Evolutionary conservation across 192 early-diverging fungal species (phyloP), one percentile per base, ranked within the genome.

Genomic region (Obelidium mucronatum): DNA sequence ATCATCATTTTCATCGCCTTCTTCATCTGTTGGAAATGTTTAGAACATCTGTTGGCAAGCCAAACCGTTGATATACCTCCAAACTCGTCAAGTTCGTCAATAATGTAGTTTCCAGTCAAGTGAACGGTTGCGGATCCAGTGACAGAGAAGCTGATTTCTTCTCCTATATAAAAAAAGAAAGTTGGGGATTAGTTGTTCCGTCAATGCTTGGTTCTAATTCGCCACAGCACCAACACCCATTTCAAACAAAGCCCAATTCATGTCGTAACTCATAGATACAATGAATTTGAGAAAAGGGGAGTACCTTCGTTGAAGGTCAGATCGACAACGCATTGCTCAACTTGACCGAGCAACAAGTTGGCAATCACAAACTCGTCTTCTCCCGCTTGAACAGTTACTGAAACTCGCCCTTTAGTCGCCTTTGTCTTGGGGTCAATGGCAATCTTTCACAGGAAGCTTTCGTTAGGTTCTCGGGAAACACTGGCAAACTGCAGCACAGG

Each of bases 311-410:
- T 56, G 71, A 80, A 75, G 51, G 56, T 42, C 5, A 85, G 51
- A 64, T 95, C 92, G 58, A 97, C 79, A 0, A 67, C 33, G 83
- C 94, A 92, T 81, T 95, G 92, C 73, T 97, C 92, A 56, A 87
- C 83, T 74, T 88, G 82, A 58, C 90, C 94, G 3, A 92, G 86
- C 11, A 86, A 91, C 73, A 97, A 78, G 33, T 93, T 90, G 85
- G 95, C 96, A 53, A 96, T 84, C 1, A 90, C 87, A 82, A 92
- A 95, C 19, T 86, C 82, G 73, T 89, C 87, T 34, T 89, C 84
- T 58, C 93, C 88, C 37, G 91, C 87, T 2, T 84, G 90, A 67
- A 96, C 80, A 28, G 82, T 67, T 31, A 97, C 81, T 54, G 89
- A 90, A 1, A 92, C 85, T 64, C 94, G 92, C 11, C 78, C 79